Evolutionary conservation across 257 asterid species (phyloP).

Genomic region (Cynanchum wilfordii): DNA sequence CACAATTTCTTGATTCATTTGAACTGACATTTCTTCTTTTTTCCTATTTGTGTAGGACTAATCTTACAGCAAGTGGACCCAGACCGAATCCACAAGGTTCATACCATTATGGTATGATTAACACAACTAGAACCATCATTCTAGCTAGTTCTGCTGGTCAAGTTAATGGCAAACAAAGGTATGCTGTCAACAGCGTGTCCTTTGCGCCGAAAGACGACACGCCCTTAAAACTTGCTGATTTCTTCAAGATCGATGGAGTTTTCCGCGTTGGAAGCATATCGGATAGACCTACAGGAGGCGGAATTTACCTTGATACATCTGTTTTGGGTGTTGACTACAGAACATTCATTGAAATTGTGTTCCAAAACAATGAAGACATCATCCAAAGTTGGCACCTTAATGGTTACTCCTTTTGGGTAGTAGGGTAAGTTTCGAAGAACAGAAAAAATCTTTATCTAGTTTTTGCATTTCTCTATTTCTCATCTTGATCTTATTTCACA

Average conservation of each 20-base stretch:
- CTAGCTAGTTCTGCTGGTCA: constrained; percentile 68
- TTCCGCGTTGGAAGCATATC: constrained; percentile 58
- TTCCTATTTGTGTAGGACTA: constrained; percentile 42
- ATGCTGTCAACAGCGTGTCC: constrained; percentile 80
- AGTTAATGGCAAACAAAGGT: constrained; percentile 62
- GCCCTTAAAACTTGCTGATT: constrained; percentile 73
- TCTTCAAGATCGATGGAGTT: constrained; percentile 65
- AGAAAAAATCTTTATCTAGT: background rate
- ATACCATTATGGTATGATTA: constrained; percentile 81
- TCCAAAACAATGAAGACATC: constrained; percentile 63
- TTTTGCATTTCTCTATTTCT: background rate
- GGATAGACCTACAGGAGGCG: constrained; percentile 66
- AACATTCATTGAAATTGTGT: constrained; percentile 60
- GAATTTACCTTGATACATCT: constrained; percentile 69
- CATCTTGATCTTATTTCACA: constrained; percentile 13
- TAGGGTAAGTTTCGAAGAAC: constrained; percentile 51
- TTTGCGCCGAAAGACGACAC: constrained; percentile 63
- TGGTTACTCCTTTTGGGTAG: constrained; percentile 85
- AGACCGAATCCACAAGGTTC: constrained; percentile 93
- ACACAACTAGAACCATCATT: constrained; percentile 62
- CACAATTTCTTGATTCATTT: background rate
- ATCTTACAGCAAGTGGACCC: constrained; percentile 91
- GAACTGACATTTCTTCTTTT: too few relatives aligned
- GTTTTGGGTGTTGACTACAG: constrained; percentile 73
- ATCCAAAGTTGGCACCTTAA: constrained; percentile 77